Conservation (phyloP, 805 yeast species). For the Torulaspora microellipsoides region DNA sequence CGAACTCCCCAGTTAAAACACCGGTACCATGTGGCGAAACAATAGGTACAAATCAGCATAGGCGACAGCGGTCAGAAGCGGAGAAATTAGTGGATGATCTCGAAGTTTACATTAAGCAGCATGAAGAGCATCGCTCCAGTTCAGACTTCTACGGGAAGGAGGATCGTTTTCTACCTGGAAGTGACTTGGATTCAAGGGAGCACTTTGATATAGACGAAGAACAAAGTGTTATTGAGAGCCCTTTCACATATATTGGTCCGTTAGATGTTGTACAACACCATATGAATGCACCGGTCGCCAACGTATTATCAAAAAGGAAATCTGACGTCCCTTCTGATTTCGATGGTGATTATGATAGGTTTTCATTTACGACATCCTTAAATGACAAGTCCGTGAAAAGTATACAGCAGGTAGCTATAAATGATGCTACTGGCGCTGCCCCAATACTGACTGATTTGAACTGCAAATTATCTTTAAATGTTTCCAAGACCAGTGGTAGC, state of each 20-base stretch:
- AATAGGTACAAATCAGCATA: conserved; percentile 14
- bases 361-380: conserved; percentile 20
- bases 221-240: conserved; percentile 1
- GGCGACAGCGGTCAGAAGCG: conserved; percentile 32
- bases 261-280: neutral
- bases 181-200: neutral
- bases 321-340: conserved; percentile 4
- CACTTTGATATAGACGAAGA: neutral
- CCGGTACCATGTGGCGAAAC: conserved; percentile 2
- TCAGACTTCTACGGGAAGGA: neutral
- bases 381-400: conserved; percentile 18
- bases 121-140: conserved; percentile 10
- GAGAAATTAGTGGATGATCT: conserved; percentile 34
- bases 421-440: conserved; percentile 13
- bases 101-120: conserved; percentile 24
- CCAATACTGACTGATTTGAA: conserved; percentile 10
- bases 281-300: neutral
- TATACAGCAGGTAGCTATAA: conserved; percentile 16
- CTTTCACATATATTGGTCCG: conserved; percentile 6
- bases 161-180: neutral
- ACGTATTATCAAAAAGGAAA: neutral
- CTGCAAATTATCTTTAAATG: neutral
- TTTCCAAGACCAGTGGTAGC: too few species aligned
- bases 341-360: conserved; percentile 14
- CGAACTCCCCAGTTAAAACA: conserved; percentile 3